Percentiles rank a stretch among this genome's conserved stretches.
Evolutionary conservation across 1,139 yeast genomes (phyloP).

Genomic region (Arxiozyma bovina): DNA sequence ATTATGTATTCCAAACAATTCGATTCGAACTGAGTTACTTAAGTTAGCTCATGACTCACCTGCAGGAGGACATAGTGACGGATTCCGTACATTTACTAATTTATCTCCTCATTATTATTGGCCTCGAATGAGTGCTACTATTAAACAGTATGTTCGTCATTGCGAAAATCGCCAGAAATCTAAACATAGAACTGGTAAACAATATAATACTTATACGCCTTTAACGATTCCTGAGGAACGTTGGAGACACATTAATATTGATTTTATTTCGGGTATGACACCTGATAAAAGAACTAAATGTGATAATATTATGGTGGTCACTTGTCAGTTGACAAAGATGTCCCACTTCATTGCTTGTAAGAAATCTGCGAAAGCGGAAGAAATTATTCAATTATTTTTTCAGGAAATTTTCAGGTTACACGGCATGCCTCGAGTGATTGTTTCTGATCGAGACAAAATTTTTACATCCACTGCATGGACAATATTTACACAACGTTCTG

Average conservation of each 20-base stretch:
- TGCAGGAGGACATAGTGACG: not conserved
- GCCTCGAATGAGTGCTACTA: not conserved
- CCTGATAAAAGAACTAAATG: not conserved
- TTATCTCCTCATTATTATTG: slow-evolving; percentile 1
- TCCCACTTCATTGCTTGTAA: not conserved
- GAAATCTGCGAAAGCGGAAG: not conserved
- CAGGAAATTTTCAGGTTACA: not conserved
- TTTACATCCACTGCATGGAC: not conserved
- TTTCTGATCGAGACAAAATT: not conserved
- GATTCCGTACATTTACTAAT: not conserved
- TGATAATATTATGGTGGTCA: not conserved
- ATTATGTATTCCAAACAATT: no score
- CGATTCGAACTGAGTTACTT: not conserved
- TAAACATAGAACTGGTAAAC: not conserved
- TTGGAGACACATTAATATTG: slow-evolving; percentile 2
- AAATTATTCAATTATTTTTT: not conserved
- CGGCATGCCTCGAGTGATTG: slow-evolving; percentile 1
- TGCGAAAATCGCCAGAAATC: not conserved
- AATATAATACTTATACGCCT: not conserved
- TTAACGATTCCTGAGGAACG: not conserved
- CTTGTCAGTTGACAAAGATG: slow-evolving; percentile 1
- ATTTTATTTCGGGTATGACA: slow-evolving; percentile 1
- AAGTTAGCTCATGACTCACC: not conserved
- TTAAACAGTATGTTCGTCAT: not conserved
- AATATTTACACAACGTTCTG: not conserved